A percentile compares a stretch with the other conserved stretches of the same genome.
Evolutionary conservation across 768 basidiomycete genomes (phyloP).

Genomic region (Nidularia pulvinata): DNA sequence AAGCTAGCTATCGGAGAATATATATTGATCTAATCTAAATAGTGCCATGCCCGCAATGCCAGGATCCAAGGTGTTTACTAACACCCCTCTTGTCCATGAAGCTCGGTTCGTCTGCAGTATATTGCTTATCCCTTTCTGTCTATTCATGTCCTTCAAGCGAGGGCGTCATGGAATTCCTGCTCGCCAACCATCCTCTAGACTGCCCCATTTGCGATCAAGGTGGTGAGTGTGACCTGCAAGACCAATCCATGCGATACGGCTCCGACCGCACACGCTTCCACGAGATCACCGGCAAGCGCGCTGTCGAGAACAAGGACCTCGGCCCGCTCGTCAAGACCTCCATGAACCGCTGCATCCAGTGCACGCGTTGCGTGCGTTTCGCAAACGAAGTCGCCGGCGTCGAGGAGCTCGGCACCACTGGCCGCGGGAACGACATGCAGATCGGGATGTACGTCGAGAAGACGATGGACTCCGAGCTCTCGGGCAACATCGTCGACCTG

Average conservation of each 20-base stretch:
- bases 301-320: slow-evolving; percentile 97
- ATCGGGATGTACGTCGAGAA: slow-evolving; percentile 99
- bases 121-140: background rate
- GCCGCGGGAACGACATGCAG: slow-evolving; percentile 97
- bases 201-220: slow-evolving; percentile 99
- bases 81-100: slow-evolving; percentile 89
- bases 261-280: slow-evolving; percentile 98
- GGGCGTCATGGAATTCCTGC: slow-evolving; percentile 98
- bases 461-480: slow-evolving; percentile 96
- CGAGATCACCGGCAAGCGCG: slow-evolving; percentile 97
- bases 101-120: slow-evolving; percentile 51
- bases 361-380: slow-evolving; percentile 98
- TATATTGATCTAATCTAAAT: background rate
- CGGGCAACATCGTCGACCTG: slow-evolving; percentile 95
- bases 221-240: slow-evolving; percentile 98
- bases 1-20: slow-evolving; percentile 2
- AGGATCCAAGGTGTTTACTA: slow-evolving; percentile 90
- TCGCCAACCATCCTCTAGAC: slow-evolving; percentile 97
- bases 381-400: slow-evolving; percentile 99
- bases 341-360: slow-evolving; percentile 99
- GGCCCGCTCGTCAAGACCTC: slow-evolving; percentile 98
- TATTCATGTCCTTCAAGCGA: slow-evolving; percentile 49
- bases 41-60: slow-evolving; percentile 99
- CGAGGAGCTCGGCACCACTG: slow-evolving; percentile 95
- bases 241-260: slow-evolving; percentile 99